Conservation (phyloP, 2,329 filamentous ascomycete species). For the Exophiala calicioides region DNA sequence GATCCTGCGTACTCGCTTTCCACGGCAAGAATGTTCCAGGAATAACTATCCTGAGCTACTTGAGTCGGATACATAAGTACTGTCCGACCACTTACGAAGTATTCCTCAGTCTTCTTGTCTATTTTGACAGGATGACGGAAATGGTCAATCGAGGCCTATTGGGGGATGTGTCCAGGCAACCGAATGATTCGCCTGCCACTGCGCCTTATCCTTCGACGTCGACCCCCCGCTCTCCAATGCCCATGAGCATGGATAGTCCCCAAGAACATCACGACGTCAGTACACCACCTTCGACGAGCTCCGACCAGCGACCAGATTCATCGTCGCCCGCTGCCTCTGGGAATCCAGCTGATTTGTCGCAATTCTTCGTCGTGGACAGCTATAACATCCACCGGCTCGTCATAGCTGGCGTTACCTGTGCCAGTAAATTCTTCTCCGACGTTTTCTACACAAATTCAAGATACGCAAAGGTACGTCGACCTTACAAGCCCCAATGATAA, state of each 20-base stretch:
- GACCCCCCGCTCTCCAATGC: conserved; percentile 21
- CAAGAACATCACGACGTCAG: conserved; percentile 25
- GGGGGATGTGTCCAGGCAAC: conserved; percentile 53
- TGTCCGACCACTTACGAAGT: conserved; percentile 98
- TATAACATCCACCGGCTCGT: conserved; percentile 98
- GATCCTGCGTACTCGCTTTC: conserved; percentile 81
- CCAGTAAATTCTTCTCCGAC: conserved; percentile 98
- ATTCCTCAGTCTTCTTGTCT: conserved; percentile 90
- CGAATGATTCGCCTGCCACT: conserved; percentile 23
- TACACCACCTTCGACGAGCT: conserved; percentile 4
- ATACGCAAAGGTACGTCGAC: conserved; percentile 84
- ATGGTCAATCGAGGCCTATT: conserved; percentile 81
- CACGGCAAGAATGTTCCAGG: conserved; percentile 97
- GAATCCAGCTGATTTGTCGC: conserved; percentile 42
- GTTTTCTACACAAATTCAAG: conserved; percentile 99
- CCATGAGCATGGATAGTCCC: conserved; percentile 26
- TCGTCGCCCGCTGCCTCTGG: conserved; percentile 7
- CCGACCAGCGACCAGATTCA: conserved; percentile 1
- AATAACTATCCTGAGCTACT: conserved; percentile 94
- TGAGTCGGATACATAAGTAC: conserved; percentile 96
- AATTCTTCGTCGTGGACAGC: conserved; percentile 94
- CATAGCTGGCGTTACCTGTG: conserved; percentile 95
- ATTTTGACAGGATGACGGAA: conserved; percentile 99
- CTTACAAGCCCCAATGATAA: background rate
- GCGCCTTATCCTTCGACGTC: conserved; percentile 25